phyloP scores from a whole-genome alignment of 768 basidiomycete species.

The Lactarius sp. region DNA sequence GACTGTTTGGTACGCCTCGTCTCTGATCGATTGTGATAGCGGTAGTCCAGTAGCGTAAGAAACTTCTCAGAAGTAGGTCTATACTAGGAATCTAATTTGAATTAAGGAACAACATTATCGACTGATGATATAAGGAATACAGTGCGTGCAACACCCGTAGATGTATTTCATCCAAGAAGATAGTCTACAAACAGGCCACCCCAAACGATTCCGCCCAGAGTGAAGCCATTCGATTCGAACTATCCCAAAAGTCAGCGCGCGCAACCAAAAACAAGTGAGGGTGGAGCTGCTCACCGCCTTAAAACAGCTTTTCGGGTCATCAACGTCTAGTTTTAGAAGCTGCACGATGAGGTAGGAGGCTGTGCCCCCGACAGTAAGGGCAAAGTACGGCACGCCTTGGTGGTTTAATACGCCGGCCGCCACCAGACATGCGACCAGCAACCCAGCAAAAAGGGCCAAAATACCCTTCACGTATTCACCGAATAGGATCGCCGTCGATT shows the following conservation, averaged over 20 bases:
- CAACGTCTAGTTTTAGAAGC: constrained; percentile 9
- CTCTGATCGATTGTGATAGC: too few species aligned
- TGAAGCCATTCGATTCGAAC: constrained; percentile 18
- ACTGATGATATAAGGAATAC: too few species aligned
- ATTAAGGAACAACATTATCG: too few species aligned
- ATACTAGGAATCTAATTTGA: too few species aligned
- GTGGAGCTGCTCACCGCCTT: background rate
- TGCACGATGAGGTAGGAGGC: constrained; percentile 13
- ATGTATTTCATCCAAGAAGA: background rate
- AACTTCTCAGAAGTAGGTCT: too few species aligned
- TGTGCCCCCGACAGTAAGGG: constrained; percentile 12
- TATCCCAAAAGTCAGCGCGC: background rate
- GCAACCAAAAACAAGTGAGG: background rate
- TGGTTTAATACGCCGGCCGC: constrained; percentile 30
- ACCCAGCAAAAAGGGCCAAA: constrained; percentile 39
- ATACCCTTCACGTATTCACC: constrained; percentile 41
- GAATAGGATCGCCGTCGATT: constrained; percentile 59
- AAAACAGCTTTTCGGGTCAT: constrained; percentile 13
- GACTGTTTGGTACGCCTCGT: too few species aligned
- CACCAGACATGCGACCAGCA: constrained; percentile 29
- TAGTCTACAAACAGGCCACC: constrained; percentile 15
- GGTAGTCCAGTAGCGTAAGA: too few species aligned
- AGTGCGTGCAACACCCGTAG: background rate
- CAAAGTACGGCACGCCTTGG: constrained; percentile 23
- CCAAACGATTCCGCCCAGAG: constrained; percentile 15